phyloP scores from a whole-genome alignment of 129 eudicot genomes.

The Ambrosia artemisiifolia region DNA sequence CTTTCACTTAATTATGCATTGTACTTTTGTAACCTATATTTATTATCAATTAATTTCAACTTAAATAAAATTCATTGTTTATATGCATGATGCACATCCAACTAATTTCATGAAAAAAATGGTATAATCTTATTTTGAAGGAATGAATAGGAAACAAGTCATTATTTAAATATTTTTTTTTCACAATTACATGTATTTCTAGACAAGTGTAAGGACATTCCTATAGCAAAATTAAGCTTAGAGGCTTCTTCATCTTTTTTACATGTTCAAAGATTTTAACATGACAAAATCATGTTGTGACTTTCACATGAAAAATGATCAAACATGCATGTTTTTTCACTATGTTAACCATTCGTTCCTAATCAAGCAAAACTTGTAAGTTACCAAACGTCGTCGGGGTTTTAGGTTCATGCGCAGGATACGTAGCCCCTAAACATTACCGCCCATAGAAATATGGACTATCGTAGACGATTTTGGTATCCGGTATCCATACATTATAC shows the following conservation, averaged over 20 bases:
- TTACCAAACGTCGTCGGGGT: too few species aligned
- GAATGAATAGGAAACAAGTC: too few species aligned
- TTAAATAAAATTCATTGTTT: background rate
- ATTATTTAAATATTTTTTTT: too few species aligned
- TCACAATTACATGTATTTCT: too few species aligned
- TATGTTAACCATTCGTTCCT: too few species aligned
- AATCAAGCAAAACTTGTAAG: too few species aligned
- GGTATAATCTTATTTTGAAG: background rate
- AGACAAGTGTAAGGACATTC: background rate
- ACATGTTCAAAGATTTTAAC: too few species aligned
- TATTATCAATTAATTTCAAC: conserved; percentile 7
- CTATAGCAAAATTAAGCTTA: background rate
- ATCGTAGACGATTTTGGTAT: background rate
- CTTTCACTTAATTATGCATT: conserved; percentile 26
- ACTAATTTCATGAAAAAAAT: background rate
- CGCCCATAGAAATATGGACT: background rate
- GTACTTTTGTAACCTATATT: conserved; percentile 14
- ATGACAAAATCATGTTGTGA: too few species aligned
- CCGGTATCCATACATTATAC: background rate
- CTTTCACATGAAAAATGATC: too few species aligned
- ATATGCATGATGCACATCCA: background rate
- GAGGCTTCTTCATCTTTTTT: too few species aligned
- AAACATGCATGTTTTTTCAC: too few species aligned
- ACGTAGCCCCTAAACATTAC: background rate
- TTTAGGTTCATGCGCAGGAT: too few species aligned